Percentiles rank a stretch among this genome's conserved stretches.
Evolutionary conservation across 1,284 basidiomycete genomes (phyloP).

Genomic region (Rhodotorula sp.): DNA sequence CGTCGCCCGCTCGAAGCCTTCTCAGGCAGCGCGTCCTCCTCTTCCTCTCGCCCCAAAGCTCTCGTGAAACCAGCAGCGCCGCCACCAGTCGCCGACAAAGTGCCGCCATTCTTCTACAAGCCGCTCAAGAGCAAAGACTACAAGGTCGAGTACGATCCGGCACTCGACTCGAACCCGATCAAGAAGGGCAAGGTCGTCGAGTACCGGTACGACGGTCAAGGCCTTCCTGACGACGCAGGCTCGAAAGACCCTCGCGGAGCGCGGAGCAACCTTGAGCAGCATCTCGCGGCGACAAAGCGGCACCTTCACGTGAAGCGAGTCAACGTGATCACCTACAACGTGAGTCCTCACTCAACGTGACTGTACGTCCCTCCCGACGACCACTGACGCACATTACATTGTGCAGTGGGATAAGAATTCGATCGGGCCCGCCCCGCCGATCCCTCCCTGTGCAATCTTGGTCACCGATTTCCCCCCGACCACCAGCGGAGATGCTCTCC

Average conservation of each 20-base stretch:
- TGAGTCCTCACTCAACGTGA: neutral
- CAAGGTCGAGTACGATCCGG: conserved; percentile 64
- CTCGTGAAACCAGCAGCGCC: neutral
- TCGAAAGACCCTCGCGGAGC: conserved; percentile 21
- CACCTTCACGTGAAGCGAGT: neutral
- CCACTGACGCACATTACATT: neutral
- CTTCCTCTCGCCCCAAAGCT: neutral
- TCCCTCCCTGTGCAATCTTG: conserved; percentile 62
- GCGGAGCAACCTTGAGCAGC: neutral
- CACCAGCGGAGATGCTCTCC: conserved; percentile 65
- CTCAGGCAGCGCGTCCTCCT: neutral
- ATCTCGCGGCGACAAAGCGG: neutral
- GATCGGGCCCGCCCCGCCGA: conserved; percentile 69
- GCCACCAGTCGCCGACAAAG: neutral
- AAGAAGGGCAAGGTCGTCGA: conserved; percentile 46
- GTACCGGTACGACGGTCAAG: conserved; percentile 40
- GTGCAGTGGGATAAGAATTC: conserved; percentile 73
- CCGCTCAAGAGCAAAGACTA: conserved; percentile 55
- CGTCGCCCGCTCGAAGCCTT: neutral
- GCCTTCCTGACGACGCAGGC: conserved; percentile 2
- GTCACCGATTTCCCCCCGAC: conserved; percentile 70
- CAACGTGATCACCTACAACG: conserved; percentile 12
- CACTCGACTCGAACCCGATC: conserved; percentile 57
- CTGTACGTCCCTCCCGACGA: neutral
- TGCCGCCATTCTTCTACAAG: conserved; percentile 49